Percentiles rank a stretch among this genome's conserved stretches.
phyloP scores from a whole-genome alignment of 2,329 filamentous ascomycete genomes.

The Colletotrichum nymphaeae region DNA sequence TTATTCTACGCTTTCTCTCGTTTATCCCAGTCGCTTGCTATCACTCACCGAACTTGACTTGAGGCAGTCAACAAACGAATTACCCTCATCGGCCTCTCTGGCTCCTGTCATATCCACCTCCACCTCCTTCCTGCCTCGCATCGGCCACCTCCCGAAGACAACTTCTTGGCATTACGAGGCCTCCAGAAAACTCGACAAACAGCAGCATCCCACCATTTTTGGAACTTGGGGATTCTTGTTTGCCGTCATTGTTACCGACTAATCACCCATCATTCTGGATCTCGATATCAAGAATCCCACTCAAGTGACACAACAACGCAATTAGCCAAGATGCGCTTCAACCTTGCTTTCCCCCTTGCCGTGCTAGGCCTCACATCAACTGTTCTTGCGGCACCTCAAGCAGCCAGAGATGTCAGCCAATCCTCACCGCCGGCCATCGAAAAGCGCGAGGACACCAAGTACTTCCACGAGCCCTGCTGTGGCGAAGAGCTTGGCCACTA shows the following conservation, averaged over 20 bases:
- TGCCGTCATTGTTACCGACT: not conserved
- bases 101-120: not conserved
- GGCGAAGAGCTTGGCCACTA: slow-evolving; percentile 76
- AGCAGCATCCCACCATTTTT: not conserved
- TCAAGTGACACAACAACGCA: not conserved
- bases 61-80: not conserved
- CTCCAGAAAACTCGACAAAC: not conserved
- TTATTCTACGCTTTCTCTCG: not conserved
- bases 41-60: slow-evolving; percentile 3
- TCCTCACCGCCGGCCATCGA: slow-evolving; percentile 9
- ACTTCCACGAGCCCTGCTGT: slow-evolving; percentile 74
- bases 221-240: not conserved
- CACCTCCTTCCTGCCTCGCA: not conserved
- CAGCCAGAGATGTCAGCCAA: not conserved
- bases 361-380: slow-evolving; percentile 21
- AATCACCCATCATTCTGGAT: not conserved
- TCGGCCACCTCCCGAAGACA: too few relatives aligned
- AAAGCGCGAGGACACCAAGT: slow-evolving; percentile 55
- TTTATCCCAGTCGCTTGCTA: slow-evolving; percentile 10
- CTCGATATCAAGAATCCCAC: not conserved
- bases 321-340: slow-evolving; percentile 21
- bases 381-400: slow-evolving; percentile 19
- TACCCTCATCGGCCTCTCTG: not conserved
- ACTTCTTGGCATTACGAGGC: slow-evolving; percentile 14
- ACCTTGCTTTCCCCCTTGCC: slow-evolving; percentile 10